Evolutionary conservation across 2,329 filamentous ascomycete genomes (phyloP).

Genomic region (Diaporthe batatas): DNA sequence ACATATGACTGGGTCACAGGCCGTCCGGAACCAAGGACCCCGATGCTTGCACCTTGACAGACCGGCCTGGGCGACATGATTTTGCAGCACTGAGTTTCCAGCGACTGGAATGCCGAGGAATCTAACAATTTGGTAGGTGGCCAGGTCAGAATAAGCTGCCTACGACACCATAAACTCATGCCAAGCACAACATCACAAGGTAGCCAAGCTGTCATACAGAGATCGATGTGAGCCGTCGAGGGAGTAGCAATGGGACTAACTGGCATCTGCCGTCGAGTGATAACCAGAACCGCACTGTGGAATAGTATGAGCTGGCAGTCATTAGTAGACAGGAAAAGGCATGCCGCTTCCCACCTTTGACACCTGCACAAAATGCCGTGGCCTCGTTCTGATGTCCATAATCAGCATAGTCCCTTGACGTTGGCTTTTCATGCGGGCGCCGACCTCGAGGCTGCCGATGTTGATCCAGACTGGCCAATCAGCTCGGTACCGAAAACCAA

Average conservation of each 20-base stretch:
- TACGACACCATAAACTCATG: not conserved
- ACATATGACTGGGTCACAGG: constrained; percentile 3
- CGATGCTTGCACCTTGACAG: not conserved
- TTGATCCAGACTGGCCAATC: constrained; percentile 29
- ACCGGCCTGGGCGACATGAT: constrained; percentile 2
- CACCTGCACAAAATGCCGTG: not conserved
- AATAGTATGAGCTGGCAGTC: not conserved
- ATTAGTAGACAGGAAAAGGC: constrained; percentile 4
- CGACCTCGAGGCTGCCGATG: constrained; percentile 29
- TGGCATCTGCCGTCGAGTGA: not conserved
- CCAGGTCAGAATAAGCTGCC: not conserved
- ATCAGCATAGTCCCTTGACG: constrained; percentile 21
- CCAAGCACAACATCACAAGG: not conserved
- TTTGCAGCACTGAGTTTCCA: not conserved
- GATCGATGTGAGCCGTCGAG: not conserved
- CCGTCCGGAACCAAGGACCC: not conserved
- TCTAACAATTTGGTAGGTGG: not conserved
- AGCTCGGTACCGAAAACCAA: constrained; percentile 10
- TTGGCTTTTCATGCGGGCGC: constrained; percentile 17
- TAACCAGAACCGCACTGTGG: not conserved
- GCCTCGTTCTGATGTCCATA: constrained; percentile 19
- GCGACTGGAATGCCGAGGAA: not conserved
- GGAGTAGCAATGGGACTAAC: not conserved
- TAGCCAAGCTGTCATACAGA: not conserved
- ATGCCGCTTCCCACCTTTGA: not conserved